A percentile compares a stretch with the other conserved stretches of the same genome.
Evolutionary conservation across 495 filamentous ascomycete species (phyloP).

Genomic region (Penicillium crystallinum): DNA sequence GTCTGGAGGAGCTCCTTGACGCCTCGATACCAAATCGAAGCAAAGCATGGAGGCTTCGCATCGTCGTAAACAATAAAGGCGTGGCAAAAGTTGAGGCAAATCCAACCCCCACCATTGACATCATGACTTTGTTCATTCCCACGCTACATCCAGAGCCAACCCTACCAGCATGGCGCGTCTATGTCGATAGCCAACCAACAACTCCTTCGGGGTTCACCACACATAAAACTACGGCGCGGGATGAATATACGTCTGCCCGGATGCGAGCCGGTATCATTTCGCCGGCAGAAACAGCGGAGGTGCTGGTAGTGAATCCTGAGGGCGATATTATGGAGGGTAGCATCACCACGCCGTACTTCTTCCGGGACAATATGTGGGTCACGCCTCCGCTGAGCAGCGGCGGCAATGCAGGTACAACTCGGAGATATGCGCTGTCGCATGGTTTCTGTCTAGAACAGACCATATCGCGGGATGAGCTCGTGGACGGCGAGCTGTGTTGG

Average conservation of each 20-base stretch:
- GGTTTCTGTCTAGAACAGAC: constrained; percentile 58
- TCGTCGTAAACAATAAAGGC: constrained; percentile 49
- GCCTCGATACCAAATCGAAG: constrained; percentile 30
- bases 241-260: constrained; percentile 61
- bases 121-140: constrained; percentile 51
- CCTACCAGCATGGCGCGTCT: constrained; percentile 38
- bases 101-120: constrained; percentile 43
- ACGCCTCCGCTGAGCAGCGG: constrained; percentile 52
- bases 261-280: constrained; percentile 49
- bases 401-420: constrained; percentile 76
- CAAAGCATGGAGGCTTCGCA: constrained; percentile 47
- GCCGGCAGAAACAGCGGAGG: constrained; percentile 55
- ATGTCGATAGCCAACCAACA: constrained; percentile 51
- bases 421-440: constrained; percentile 70
- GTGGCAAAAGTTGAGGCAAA: constrained; percentile 43
- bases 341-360: constrained; percentile 75
- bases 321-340: constrained; percentile 83
- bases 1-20: constrained; percentile 29
- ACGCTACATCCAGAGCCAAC: constrained; percentile 8
- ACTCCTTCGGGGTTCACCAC: constrained; percentile 59
- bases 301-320: constrained; percentile 63
- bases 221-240: constrained; percentile 69
- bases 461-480: constrained; percentile 49
- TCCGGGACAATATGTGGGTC: constrained; percentile 42
- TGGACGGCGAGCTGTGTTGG: constrained; percentile 73